Percentiles rank a stretch among this genome's conserved stretches.
These are phyloP conservation scores for Diplodia intermedia DNA, from an alignment of 2,329 filamentous ascomycete species.

Conservation along the genomic window DNA sequence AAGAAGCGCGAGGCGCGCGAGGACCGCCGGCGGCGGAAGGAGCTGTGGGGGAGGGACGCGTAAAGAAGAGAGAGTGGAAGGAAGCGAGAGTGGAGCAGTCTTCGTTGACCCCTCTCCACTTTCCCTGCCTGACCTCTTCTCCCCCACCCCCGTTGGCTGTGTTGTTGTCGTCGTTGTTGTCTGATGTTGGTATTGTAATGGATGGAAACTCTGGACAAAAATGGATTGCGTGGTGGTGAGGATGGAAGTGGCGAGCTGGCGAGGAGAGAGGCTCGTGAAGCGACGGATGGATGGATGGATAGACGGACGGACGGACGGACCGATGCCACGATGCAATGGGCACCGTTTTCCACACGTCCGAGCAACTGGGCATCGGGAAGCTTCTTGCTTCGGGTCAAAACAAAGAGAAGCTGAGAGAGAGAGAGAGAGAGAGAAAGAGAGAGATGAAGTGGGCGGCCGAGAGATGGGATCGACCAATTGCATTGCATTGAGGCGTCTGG, in stretches of 20 bases:
- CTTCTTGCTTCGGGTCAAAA: too few species aligned
- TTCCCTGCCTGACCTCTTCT: too few species aligned
- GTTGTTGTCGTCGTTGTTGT: background rate
- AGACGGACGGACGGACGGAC: background rate
- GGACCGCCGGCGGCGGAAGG: conserved; percentile 65
- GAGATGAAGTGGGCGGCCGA: background rate
- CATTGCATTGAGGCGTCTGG: background rate
- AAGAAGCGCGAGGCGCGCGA: conserved; percentile 66
- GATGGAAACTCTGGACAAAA: background rate
- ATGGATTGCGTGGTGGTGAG: background rate
- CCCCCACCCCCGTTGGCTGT: background rate
- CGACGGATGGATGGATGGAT: background rate
- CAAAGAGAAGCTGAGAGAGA: background rate
- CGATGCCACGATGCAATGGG: background rate
- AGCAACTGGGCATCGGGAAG: background rate
- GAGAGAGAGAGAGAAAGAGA: too few species aligned
- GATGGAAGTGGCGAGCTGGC: background rate
- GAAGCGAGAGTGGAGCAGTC: too few species aligned
- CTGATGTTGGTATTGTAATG: background rate
- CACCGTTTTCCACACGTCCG: background rate
- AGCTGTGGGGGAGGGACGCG: conserved; percentile 65
- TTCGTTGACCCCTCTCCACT: too few species aligned
- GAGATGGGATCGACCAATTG: background rate
- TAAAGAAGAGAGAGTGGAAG: conserved; percentile 44
- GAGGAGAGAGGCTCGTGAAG: background rate